Base-by-base conservation (phyloP, 495 filamentous ascomycete species). In the Chaetomium cochliodes region DNA sequence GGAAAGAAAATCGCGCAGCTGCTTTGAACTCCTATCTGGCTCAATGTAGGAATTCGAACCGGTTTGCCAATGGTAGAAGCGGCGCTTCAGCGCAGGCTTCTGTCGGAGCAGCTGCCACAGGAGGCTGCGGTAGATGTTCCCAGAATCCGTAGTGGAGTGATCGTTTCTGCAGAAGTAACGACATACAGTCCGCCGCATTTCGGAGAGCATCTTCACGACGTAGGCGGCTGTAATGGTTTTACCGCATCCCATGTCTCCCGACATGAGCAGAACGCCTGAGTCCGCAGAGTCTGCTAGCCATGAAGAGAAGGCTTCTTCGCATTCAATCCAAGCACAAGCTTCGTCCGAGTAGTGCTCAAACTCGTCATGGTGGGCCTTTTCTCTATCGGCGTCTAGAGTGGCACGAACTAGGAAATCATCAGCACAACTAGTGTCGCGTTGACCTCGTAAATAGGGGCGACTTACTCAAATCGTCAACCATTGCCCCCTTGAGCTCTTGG, bases 151-250 rank as follows among this genome's bases (percentile, higher is more conserved):
- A n/a, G 25, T 39, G 42, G 47, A 58, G 30, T 57, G 33, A 13
- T 57, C 46, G 62, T 62, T 54, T 51, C 50, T 66, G 58, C 58
- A 61, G 58, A 62, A 61, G 41, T 51, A 61, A 0, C 51, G 49
- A 37, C 50, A 60, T n/a, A 66, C 16, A 5, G 44, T 50, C 22
- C 51, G 47, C 1, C n/a, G 13, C 58, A 8, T 22, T 9, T 58
- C 1, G 8, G 49, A 22, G 5, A 61, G 49, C 5, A 20, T 5
- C 23, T 66, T 58, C 3, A 37, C 52, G 20, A 66, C 39, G 26
- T 44, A 66, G n/a, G 64, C 58, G 5, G 50, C 57, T 11, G 64
- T 66, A 44, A 62, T 66, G 12, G 64, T 61, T 23, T 66, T 66
- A 3, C 64, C 64, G 2, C 18, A 26, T 53, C 64, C 64, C 58